Evolutionary conservation across 2,329 filamentous ascomycete genomes (phyloP).

Genomic region (Colletotrichum lentis): DNA sequence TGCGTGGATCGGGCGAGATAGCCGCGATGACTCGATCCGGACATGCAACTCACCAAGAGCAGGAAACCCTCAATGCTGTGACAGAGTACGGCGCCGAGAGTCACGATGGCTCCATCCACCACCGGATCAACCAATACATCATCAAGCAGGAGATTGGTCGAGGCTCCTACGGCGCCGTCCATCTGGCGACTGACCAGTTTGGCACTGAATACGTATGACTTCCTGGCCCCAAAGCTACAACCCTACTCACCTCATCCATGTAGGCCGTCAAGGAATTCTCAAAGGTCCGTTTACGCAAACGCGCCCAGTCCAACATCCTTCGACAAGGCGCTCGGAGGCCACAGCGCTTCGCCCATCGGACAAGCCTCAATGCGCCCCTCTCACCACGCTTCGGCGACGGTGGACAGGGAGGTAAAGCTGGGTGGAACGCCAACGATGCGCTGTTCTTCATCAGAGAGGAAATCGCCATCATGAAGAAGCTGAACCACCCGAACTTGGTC

Average conservation of each 20-base stretch:
- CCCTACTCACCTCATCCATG: conserved; percentile 16
- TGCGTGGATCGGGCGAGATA: conserved; percentile 33
- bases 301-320: conserved; percentile 88
- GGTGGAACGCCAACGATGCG: conserved; percentile 50
- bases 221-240: conserved; percentile 38
- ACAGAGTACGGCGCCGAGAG: conserved; percentile 88
- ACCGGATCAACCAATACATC: conserved; percentile 92
- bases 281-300: conserved; percentile 87
- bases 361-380: conserved; percentile 43
- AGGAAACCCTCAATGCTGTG: conserved; percentile 92
- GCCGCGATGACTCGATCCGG: conserved; percentile 3
- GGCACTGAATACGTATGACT: conserved; percentile 87
- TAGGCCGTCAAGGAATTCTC: conserved; percentile 98
- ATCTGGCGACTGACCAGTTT: conserved; percentile 88
- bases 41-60: conserved; percentile 26
- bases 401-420: conserved; percentile 22
- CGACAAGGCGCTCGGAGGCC: conserved; percentile 61
- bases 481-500: conserved; percentile 94
- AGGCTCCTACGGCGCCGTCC: conserved; percentile 93
- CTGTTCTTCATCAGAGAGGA: conserved; percentile 92
- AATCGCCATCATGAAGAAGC: conserved; percentile 99
- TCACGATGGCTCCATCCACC: conserved; percentile 79
- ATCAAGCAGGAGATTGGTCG: conserved; percentile 96
- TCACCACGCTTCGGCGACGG: conserved; percentile 41
- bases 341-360: conserved; percentile 46